Conservation (phyloP, 805 yeast species). For the Kluyveromyces wickerhamii region DNA sequence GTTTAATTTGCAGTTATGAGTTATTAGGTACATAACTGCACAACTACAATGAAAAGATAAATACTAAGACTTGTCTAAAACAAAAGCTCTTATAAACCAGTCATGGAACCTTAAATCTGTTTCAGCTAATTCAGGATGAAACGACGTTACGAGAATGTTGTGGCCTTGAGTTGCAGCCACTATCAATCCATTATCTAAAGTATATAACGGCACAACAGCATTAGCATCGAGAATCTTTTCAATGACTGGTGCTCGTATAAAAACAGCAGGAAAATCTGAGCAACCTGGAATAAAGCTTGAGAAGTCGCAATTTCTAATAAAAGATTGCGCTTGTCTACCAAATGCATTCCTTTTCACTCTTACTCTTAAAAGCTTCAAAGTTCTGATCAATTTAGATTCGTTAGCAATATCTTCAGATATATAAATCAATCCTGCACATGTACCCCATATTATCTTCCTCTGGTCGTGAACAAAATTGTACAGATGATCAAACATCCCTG, state of each 20-base stretch:
- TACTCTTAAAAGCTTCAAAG: conserved; percentile 59
- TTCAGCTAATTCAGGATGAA: conserved; percentile 65
- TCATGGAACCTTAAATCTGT: conserved; percentile 54
- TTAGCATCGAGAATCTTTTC: conserved; percentile 21
- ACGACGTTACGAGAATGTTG: conserved; percentile 59
- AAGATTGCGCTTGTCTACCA: conserved; percentile 70
- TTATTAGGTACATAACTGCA: too few relatives aligned
- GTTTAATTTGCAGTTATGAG: too few relatives aligned
- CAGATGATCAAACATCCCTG: conserved; percentile 49
- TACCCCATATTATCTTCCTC: conserved; percentile 67
- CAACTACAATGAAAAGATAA: too few relatives aligned
- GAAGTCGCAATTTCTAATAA: conserved; percentile 40
- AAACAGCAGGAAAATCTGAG: conserved; percentile 36
- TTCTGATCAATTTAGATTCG: conserved; percentile 45
- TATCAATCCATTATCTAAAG: conserved; percentile 29
- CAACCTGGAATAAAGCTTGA: conserved; percentile 35
- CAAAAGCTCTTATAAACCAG: conserved; percentile 61
- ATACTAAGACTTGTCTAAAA: conserved; percentile 24
- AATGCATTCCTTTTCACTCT: conserved; percentile 65
- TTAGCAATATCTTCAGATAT: conserved; percentile 46
- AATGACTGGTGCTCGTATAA: conserved; percentile 74
- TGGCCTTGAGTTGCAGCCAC: conserved; percentile 73
- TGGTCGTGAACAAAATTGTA: conserved; percentile 39
- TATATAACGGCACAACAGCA: conserved; percentile 36
- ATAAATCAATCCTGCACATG: conserved; percentile 77